These are phyloP conservation scores for Pseudonitzschia delicatissima DNA, from an alignment of 108 stramenopile genomes.

Conservation along the genomic window DNA sequence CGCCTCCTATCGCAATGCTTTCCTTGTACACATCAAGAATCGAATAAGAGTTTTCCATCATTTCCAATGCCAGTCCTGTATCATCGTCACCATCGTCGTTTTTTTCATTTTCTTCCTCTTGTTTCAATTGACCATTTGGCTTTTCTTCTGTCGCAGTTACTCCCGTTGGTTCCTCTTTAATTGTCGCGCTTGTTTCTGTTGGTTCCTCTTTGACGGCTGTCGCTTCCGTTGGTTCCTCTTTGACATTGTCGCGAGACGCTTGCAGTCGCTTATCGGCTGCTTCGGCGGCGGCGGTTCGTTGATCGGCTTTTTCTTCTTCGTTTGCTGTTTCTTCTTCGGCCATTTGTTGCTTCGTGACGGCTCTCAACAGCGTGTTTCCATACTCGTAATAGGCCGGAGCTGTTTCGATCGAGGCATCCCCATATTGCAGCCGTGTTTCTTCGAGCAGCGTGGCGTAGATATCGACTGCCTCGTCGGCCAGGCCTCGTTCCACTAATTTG, in stretches of 20 bases:
- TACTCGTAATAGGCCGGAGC: slow-evolving; percentile 79
- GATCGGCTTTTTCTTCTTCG: slow-evolving; percentile 20
- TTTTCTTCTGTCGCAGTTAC: neutral
- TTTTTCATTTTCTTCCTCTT: slow-evolving; percentile 18
- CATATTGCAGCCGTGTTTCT: slow-evolving; percentile 36
- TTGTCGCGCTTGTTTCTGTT: neutral
- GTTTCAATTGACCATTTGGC: neutral
- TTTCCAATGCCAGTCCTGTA: slow-evolving; percentile 60
- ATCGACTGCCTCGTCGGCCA: slow-evolving; percentile 51
- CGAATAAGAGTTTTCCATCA: slow-evolving; percentile 72
- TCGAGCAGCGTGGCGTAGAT: slow-evolving; percentile 72
- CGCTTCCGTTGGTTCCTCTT: slow-evolving; percentile 8
- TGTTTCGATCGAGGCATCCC: slow-evolving; percentile 53
- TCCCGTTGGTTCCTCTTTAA: slow-evolving; percentile 7
- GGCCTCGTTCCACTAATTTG: slow-evolving; percentile 38
- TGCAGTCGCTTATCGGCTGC: slow-evolving; percentile 36
- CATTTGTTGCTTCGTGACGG: slow-evolving; percentile 9
- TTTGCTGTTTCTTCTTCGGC: slow-evolving; percentile 9
- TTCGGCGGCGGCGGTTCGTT: slow-evolving; percentile 37
- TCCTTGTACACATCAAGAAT: slow-evolving; percentile 49
- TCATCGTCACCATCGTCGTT: slow-evolving; percentile 40
- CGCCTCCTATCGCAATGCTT: neutral
- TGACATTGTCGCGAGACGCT: neutral
- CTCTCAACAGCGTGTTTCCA: slow-evolving; percentile 73
- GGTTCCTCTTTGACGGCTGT: neutral